A percentile compares a stretch with the other conserved stretches of the same genome.
Conservation (phyloP, 2,329 filamentous ascomycete genomes). For the Trichoderma cornu-damae region DNA sequence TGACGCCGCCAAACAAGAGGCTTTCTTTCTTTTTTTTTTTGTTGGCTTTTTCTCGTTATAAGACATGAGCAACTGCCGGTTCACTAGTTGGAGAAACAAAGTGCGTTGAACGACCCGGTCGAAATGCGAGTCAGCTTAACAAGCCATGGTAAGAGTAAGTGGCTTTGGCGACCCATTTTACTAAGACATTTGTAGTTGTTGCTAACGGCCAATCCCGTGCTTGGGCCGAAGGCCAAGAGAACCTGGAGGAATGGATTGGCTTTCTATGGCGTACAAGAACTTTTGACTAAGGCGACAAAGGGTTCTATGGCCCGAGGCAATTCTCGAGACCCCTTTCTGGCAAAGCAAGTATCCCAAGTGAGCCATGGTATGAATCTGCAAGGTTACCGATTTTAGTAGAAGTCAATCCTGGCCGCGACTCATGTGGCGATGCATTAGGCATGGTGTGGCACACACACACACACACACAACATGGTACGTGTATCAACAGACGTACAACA, state of each 20-base stretch:
- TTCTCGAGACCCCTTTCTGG: not conserved
- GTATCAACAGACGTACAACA: too few species aligned
- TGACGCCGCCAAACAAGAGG: constrained; percentile 14
- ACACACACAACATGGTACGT: too few species aligned
- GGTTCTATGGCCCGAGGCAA: not conserved
- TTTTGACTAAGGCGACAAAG: not conserved
- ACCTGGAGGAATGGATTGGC: not conserved
- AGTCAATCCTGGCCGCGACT: not conserved
- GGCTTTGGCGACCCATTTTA: not conserved
- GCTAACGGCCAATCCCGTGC: constrained; percentile 13
- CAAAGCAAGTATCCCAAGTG: not conserved
- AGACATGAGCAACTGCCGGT: constrained; percentile 17
- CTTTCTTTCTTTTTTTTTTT: constrained; percentile 8
- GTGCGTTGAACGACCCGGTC: constrained; percentile 4
- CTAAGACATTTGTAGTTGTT: constrained; percentile 9
- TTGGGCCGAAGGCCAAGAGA: constrained; percentile 5
- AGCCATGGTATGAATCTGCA: not conserved
- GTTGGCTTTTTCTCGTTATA: constrained; percentile 12
- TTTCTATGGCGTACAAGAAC: not conserved
- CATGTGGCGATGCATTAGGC: not conserved
- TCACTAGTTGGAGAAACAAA: constrained; percentile 8
- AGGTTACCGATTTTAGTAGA: not conserved
- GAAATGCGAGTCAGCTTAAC: too few species aligned
- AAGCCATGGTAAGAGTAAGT: not conserved
- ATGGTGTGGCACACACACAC: too few species aligned